These are phyloP conservation scores for Lizanozyma gosingica DNA, from an alignment of 1,139 yeast species.

Conservation along the genomic window DNA sequence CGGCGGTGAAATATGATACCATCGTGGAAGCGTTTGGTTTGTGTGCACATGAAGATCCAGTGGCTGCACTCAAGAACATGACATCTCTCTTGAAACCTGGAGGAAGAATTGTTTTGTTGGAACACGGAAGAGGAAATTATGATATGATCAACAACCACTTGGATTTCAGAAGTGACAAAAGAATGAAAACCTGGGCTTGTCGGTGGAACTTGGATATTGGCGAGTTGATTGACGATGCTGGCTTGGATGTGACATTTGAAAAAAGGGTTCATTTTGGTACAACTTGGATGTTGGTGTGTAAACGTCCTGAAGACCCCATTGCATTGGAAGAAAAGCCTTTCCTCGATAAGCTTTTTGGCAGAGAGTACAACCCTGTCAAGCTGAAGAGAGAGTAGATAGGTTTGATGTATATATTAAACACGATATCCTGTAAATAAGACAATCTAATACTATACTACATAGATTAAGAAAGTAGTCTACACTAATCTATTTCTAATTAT, in stretches of 20 bases:
- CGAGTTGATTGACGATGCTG: constrained; percentile 73
- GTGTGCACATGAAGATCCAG: constrained; percentile 94
- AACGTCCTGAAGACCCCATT: constrained; percentile 57
- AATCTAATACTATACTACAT: too few relatives aligned
- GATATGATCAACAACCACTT: constrained; percentile 69
- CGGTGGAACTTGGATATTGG: constrained; percentile 95
- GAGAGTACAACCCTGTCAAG: constrained; percentile 19
- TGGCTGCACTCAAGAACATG: constrained; percentile 70
- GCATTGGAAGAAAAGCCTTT: constrained; percentile 34
- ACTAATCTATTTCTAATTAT: too few relatives aligned
- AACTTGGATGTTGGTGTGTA: constrained; percentile 76
- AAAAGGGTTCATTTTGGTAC: constrained; percentile 88
- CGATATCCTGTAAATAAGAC: too few relatives aligned
- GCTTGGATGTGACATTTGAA: constrained; percentile 73
- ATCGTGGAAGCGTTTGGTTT: constrained; percentile 90
- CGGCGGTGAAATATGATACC: constrained; percentile 67
- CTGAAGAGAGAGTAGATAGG: not conserved
- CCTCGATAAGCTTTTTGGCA: constrained; percentile 35
- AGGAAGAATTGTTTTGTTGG: constrained; percentile 81
- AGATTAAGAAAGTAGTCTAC: too few relatives aligned
- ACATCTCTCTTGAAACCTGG: constrained; percentile 67
- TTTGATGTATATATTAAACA: too few relatives aligned
- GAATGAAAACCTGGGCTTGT: constrained; percentile 93
- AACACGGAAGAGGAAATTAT: constrained; percentile 86
- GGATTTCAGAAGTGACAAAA: constrained; percentile 74